Evolutionary conservation across 345 rosid species (phyloP).

Genomic region (Mallotus nudiflorus): DNA sequence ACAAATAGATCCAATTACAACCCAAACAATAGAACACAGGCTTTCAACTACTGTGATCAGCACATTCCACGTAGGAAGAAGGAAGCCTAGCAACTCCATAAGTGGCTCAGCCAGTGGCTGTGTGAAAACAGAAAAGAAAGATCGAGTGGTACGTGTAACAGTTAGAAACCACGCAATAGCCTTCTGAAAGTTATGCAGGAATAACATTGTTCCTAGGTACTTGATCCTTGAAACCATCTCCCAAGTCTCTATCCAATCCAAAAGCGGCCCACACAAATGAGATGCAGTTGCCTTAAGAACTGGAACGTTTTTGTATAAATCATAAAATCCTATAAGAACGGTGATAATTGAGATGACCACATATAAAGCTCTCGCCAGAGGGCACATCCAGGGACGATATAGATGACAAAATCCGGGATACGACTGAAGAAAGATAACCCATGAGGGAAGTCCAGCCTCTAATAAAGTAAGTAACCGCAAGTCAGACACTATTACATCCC

Average conservation of each 20-base stretch:
- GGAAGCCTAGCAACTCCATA: conserved; percentile 39
- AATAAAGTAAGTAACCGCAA: conserved; percentile 76
- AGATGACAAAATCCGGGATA: conserved; percentile 90
- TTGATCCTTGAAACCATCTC: conserved; percentile 94
- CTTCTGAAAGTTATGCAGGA: conserved; percentile 89
- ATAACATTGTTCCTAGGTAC: conserved; percentile 97
- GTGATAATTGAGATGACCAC: conserved; percentile 74
- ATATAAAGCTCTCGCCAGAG: conserved; percentile 81
- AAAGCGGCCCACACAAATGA: conserved; percentile 81
- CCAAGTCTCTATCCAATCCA: conserved; percentile 97
- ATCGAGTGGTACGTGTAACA: conserved; percentile 48
- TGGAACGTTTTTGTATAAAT: conserved; percentile 94
- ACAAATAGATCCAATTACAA: conserved; percentile 48
- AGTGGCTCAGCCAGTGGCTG: conserved; percentile 63
- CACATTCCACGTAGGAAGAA: conserved; percentile 69
- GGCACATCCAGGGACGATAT: conserved; percentile 99
- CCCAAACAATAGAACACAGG: conserved; percentile 49
- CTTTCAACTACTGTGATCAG: conserved; percentile 48
- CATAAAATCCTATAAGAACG: conserved; percentile 89
- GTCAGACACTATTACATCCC: conserved; percentile 71
- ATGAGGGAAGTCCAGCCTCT: conserved; percentile 98
- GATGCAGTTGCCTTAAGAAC: conserved; percentile 92
- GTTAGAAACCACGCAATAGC: conserved; percentile 67
- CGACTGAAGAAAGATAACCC: conserved; percentile 97
- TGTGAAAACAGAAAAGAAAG: conserved; percentile 59